Base-by-base conservation (phyloP, 768 basidiomycete genomes). In the Zangia roseola region DNA sequence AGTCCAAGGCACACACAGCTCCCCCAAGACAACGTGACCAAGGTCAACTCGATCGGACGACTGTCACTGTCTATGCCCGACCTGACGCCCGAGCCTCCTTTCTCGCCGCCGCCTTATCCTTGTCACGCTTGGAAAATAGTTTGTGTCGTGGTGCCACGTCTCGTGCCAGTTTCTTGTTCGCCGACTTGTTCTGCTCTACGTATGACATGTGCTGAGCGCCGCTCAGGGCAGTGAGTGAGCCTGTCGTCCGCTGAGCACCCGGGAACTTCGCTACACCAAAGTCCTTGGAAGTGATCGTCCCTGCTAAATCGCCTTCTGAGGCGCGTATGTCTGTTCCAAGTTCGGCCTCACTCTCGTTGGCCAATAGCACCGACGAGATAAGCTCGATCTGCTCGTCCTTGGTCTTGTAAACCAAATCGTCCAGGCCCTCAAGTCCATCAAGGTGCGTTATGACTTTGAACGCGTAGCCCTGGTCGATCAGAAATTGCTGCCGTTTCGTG, bases 401-500 rank as follows among this genome's bases (percentile, higher is more conserved):
- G 34, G 90, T 91, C 61, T 81, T 83, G 74, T 95, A 99, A 42
- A 97, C 97, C 44, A 98, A 78, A 61, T 93, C 88, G 4, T 88
- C 83, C 55, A 94, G 77, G 36, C 79, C 75, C 49, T 95, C 87
- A 23, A 98, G 76, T 9, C 97, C 97, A 54, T 98, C 94, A 16
- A 99, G 81, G 59, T 94, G 91, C 2, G 97, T 98, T 70, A 99
- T 98, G 45, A 99, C 95, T 71, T 98, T 98, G 82, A 99, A 99
- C 6, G 95, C 90, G 71, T 99, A 99, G 3, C 97, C 95, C 71
- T 97, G 94, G 65, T 99, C 97, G 62, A 99, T 95, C 57, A 99
- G 74, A 73, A 99, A 99, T 63, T 97, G 94, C 63, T 98, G 97
- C 14, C 97, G 84, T 71, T 99, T 99, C 4, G 97, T 95, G 66